A percentile compares a stretch with the other conserved stretches of the same genome.
Evolutionary conservation across 352 stramenopile species (phyloP).

Genomic region (Globisporangium solare): DNA sequence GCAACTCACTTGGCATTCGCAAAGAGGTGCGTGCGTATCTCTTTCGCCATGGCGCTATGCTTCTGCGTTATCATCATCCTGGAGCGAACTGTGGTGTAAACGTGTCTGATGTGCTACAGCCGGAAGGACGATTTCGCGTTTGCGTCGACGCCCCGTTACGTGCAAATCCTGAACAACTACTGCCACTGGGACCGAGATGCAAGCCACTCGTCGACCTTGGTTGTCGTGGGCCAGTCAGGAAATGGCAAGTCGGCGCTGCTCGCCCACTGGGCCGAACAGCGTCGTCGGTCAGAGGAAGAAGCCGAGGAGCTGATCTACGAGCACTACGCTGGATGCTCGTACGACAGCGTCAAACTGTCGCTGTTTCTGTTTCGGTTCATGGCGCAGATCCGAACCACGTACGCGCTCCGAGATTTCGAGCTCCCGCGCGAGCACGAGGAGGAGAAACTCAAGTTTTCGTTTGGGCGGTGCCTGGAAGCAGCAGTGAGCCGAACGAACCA

Average conservation of each 20-base stretch:
- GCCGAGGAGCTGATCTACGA: conserved; percentile 72
- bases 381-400: conserved; percentile 69
- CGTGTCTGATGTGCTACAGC: conserved; percentile 16
- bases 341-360: conserved; percentile 80
- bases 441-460: conserved; percentile 84
- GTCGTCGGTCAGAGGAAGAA: conserved; percentile 24
- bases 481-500: conserved; percentile 42
- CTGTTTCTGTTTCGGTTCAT: conserved; percentile 82
- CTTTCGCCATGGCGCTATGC: background rate
- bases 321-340: conserved; percentile 78
- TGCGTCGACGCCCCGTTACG: conserved; percentile 50
- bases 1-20: conserved; percentile 69
- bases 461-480: conserved; percentile 70
- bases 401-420: conserved; percentile 74
- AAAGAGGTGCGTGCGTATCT: conserved; percentile 37
- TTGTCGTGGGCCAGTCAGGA: conserved; percentile 55
- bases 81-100: too few relatives aligned
- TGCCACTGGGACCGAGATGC: conserved; percentile 38
- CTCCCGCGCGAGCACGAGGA: conserved; percentile 75
- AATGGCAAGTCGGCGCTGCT: conserved; percentile 79
- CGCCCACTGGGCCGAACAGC: conserved; percentile 60
- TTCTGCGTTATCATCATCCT: background rate
- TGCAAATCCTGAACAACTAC: conserved; percentile 67
- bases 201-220: conserved; percentile 38
- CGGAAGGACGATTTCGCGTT: conserved; percentile 71